Evolutionary conservation across 2,329 filamentous ascomycete genomes (phyloP).

Genomic region (Aspergillus persii): DNA sequence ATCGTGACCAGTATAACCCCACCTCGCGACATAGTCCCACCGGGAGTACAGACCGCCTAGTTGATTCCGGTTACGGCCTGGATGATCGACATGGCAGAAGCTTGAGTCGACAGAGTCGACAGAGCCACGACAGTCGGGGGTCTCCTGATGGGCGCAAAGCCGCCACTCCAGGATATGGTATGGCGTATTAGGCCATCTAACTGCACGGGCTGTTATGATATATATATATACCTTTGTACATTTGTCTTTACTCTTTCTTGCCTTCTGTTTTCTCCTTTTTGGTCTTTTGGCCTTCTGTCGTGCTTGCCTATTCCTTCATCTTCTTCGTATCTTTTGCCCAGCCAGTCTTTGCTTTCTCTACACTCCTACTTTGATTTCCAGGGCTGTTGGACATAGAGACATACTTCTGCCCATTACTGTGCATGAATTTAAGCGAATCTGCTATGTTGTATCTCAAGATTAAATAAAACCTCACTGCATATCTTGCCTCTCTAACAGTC

Average conservation of each 20-base stretch:
- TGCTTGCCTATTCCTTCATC: neutral
- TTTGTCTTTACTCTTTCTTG: conserved; percentile 1
- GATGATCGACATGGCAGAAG: conserved; percentile 26
- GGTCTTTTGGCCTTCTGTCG: neutral
- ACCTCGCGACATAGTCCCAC: conserved; percentile 25
- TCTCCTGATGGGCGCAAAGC: conserved; percentile 33
- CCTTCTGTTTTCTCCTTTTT: conserved; percentile 1
- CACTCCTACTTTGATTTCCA: neutral
- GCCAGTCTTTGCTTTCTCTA: neutral
- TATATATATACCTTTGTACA: neutral
- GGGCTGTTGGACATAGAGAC: conserved; percentile 2
- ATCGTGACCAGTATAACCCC: conserved; percentile 30
- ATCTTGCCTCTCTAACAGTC: too few species aligned
- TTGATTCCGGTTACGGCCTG: conserved; percentile 28
- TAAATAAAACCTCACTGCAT: conserved; percentile 1
- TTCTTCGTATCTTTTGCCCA: neutral
- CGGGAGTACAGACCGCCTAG: conserved; percentile 36
- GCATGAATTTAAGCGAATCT: conserved; percentile 9
- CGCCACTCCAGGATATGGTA: conserved; percentile 33
- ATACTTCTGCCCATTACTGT: conserved; percentile 6
- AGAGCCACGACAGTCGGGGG: conserved; percentile 17
- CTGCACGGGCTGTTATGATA: conserved; percentile 3
- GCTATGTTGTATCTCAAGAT: neutral
- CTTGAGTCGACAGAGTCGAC: conserved; percentile 23
- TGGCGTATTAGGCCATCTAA: conserved; percentile 28